Base-by-base conservation (phyloP, 208 protist genomes). In the Leptomonas pyrrhocoris region DNA sequence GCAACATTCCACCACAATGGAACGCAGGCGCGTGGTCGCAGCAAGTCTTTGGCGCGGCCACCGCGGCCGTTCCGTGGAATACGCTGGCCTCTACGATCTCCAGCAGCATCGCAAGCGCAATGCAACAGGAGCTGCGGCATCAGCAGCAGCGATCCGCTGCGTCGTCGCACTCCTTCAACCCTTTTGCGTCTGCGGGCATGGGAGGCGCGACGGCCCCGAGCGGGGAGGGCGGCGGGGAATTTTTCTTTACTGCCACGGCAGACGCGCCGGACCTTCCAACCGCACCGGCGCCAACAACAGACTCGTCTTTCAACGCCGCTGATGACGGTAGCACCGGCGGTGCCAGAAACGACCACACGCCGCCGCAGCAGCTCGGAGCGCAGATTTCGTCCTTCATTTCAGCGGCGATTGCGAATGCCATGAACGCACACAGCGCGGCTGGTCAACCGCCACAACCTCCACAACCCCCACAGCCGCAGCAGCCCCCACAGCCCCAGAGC, bases 81-180 rank as follows among this genome's bases (percentile, higher is more conserved):
- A 15, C 43, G 12, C 48, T 64, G 16, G 71, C 65, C 50, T 63
- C 56, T 42, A 48, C 70, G 12, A 48, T 77, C 56, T 53, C 51
- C 63, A 73, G 48, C 25, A 25, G 64, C 51, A 68, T 72, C 31
- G n/a, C 61, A 9, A 43, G 23, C 16, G 61, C 57, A 23, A 49
- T 67, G 43, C 74, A 81, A 51, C 65, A 80, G 25, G n/a, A n/a
- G n/a, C n/a, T n/a, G n/a, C n/a, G n/a, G n/a, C 75, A 77, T 4
- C 66, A 59, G 43, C 60, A 60, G 55, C 57, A n/a, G 57, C 36
- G 28, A 40, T 19, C 40, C 36, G 4, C 8, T 15, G 23, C 57
- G 2, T 5, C 40, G 40, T 21, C 2, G 31, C 19, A 50, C 34
- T 9, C 9, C 3, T 3, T 9, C 34, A 38, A 38, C 9, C 34